Conservation (phyloP, 371 early-diverging fungal species). For the Rhizomucor pusillus region DNA sequence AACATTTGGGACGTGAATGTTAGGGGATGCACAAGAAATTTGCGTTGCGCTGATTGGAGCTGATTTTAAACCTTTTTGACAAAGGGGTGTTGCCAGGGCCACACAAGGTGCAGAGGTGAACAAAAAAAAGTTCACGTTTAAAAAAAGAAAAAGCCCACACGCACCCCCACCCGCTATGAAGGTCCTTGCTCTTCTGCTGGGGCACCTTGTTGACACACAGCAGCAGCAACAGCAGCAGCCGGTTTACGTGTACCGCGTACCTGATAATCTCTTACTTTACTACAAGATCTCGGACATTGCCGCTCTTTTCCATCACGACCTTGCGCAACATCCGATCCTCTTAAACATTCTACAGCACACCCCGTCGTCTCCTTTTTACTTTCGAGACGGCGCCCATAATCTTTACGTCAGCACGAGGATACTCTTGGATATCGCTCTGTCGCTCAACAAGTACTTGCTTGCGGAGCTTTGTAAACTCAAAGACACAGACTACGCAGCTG, state of each 20-base stretch:
- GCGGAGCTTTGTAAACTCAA: conserved; percentile 46
- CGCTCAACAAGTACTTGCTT: conserved; percentile 23
- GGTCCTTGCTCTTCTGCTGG: conserved; percentile 16
- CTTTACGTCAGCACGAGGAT: conserved; percentile 14
- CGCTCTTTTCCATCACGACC: conserved; percentile 14
- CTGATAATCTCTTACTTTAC: conserved; percentile 7
- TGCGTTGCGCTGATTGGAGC: too few species aligned
- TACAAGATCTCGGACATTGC: conserved; percentile 21
- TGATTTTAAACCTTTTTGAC: too few species aligned
- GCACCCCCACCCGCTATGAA: conserved; percentile 15
- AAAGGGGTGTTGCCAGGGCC: too few species aligned
- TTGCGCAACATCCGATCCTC: conserved; percentile 19
- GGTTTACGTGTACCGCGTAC: conserved; percentile 19
- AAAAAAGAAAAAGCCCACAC: too few species aligned
- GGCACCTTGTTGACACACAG: conserved; percentile 13
- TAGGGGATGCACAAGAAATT: too few species aligned
- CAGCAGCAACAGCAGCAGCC: too few species aligned
- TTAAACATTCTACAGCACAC: conserved; percentile 9
- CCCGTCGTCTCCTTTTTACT: conserved; percentile 12
- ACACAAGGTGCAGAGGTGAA: too few species aligned
- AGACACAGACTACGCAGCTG: conserved; percentile 30
- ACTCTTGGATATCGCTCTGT: conserved; percentile 18
- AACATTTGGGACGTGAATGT: too few species aligned
- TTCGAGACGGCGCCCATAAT: conserved; percentile 12
- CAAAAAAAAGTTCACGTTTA: too few species aligned